Evolutionary conservation across 768 basidiomycete species (phyloP).

Genomic region (Mycena vulgaris): DNA sequence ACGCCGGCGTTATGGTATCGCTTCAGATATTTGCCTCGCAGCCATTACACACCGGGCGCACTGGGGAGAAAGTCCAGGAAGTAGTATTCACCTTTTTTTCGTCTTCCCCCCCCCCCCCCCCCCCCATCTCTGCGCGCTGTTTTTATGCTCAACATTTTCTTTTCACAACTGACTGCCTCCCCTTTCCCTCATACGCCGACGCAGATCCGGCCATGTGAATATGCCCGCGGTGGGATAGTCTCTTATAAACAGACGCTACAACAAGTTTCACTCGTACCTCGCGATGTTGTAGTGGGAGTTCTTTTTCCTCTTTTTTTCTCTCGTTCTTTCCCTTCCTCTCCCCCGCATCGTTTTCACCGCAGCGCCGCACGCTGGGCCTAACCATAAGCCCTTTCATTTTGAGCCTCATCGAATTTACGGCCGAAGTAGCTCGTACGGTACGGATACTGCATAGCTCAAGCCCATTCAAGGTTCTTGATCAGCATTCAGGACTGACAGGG

Average conservation of each 20-base stretch:
- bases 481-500: conserved; percentile 18
- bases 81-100: conserved; percentile 2
- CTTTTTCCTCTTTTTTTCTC: conserved; percentile 2
- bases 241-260: too few species aligned
- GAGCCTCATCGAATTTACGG: background rate
- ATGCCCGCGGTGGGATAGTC: conserved; percentile 5
- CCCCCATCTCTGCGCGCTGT: background rate
- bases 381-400: conserved; percentile 12
- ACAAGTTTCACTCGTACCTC: too few species aligned
- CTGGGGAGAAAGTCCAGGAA: conserved; percentile 4
- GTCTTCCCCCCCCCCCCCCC: background rate
- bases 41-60: conserved; percentile 6
- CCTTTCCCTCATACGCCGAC: conserved; percentile 11
- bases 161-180: conserved; percentile 3
- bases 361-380: conserved; percentile 4
- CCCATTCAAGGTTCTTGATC: conserved; percentile 14
- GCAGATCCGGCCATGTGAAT: conserved; percentile 4
- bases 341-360: conserved; percentile 6
- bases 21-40: conserved; percentile 9
- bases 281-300: too few species aligned
- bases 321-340: conserved; percentile 8
- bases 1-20: conserved; percentile 4
- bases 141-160: conserved; percentile 9
- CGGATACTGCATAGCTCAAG: conserved; percentile 4
- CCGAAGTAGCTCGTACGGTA: conserved; percentile 4